A percentile compares a stretch with the other conserved stretches of the same genome.
These are phyloP conservation scores for Camellia lanceoleosa DNA, from an alignment of 148 eudicot species.

Conservation along the genomic window DNA sequence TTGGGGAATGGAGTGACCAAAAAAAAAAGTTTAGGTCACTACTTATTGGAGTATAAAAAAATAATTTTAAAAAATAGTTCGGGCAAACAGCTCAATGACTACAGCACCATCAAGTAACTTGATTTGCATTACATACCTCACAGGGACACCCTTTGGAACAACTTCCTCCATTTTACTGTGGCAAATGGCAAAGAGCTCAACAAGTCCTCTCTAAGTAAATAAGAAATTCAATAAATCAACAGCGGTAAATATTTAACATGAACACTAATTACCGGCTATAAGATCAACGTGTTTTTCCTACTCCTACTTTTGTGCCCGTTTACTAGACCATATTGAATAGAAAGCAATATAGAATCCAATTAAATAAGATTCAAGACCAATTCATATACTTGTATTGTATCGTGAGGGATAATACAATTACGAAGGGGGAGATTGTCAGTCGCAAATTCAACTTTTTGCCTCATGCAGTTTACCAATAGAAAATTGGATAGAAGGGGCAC, in stretches of 20 bases:
- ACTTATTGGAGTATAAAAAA: not conserved
- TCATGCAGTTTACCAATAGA: not conserved
- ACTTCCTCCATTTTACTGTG: slow-evolving; percentile 81
- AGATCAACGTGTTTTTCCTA: not conserved
- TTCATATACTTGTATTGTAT: not conserved
- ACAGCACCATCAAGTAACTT: not conserved
- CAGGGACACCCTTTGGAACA: slow-evolving; percentile 53
- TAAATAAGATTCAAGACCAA: not conserved
- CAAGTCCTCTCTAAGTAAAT: slow-evolving; percentile 56
- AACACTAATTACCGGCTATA: not conserved
- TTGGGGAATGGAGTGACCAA: not conserved
- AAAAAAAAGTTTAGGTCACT: not conserved
- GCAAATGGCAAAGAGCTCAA: slow-evolving; percentile 58
- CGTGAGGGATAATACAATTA: not conserved
- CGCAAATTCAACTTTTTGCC: not conserved
- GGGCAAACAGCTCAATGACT: not conserved
- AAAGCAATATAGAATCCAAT: not conserved
- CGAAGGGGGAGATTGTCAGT: not conserved
- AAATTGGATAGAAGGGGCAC: slow-evolving; percentile 32
- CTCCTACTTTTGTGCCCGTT: not conserved
- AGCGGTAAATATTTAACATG: not conserved
- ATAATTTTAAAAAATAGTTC: not conserved
- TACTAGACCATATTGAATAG: not conserved
- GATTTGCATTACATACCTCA: slow-evolving; percentile 43
- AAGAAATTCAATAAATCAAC: slow-evolving; percentile 1